phyloP scores from a whole-genome alignment of 495 filamentous ascomycete genomes.

The Pyronema domesticum region DNA sequence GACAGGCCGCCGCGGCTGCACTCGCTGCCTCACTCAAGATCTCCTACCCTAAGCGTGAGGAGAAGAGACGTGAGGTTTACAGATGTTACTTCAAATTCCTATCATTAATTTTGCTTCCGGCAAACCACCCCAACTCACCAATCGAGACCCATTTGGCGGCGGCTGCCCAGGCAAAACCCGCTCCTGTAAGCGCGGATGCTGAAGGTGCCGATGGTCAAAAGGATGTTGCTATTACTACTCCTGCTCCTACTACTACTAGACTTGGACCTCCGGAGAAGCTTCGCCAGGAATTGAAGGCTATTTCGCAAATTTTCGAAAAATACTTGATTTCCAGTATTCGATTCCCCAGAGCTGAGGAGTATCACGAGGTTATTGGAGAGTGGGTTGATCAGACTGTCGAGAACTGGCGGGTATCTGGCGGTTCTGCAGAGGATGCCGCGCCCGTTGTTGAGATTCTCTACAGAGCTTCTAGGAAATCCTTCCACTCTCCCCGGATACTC shows the following conservation, averaged over 20 bases:
- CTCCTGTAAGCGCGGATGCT: too few species aligned
- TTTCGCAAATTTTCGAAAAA: constrained; percentile 18
- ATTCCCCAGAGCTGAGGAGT: constrained; percentile 67
- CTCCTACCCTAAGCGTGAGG: not conserved
- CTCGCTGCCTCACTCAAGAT: not conserved
- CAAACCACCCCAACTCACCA: constrained; percentile 16
- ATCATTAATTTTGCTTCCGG: constrained; percentile 19
- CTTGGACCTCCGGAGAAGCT: constrained; percentile 11
- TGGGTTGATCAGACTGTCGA: constrained; percentile 63
- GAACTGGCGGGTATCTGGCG: constrained; percentile 71
- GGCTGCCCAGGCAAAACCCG: not conserved
- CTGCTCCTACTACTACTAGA: not conserved
- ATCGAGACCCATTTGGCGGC: not conserved
- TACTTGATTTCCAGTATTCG: constrained; percentile 25
- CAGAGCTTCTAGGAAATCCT: constrained; percentile 74
- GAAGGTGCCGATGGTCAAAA: not conserved
- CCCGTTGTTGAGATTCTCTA: constrained; percentile 47
- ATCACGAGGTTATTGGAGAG: constrained; percentile 54
- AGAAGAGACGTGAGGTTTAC: constrained; percentile 19
- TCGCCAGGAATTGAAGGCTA: constrained; percentile 8
- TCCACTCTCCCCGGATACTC: constrained; percentile 75
- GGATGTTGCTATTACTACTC: not conserved
- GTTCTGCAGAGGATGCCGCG: constrained; percentile 44
- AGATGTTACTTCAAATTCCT: constrained; percentile 22
- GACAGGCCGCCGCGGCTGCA: not conserved